Conservation (phyloP, 352 stramenopile species). For the Pythium volutum region DNA sequence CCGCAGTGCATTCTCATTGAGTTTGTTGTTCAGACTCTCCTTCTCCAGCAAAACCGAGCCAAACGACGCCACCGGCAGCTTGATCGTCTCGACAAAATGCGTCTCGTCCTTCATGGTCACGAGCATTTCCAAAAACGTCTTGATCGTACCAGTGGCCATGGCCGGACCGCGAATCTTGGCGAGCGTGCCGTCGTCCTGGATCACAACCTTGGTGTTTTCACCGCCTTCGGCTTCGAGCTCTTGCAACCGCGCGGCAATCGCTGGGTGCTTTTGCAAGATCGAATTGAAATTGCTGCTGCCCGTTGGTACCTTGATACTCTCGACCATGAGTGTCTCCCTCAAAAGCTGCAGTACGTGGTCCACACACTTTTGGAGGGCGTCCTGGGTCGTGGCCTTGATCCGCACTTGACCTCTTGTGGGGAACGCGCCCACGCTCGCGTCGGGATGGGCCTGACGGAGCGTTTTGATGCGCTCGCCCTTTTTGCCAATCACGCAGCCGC, state of each 20-base stretch:
- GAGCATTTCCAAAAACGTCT: constrained; percentile 77
- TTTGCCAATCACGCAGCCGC: constrained; percentile 70
- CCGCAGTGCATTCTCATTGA: constrained; percentile 75
- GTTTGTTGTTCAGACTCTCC: constrained; percentile 24
- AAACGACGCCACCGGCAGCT: constrained; percentile 47
- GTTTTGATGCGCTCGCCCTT: constrained; percentile 81
- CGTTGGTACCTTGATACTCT: constrained; percentile 48
- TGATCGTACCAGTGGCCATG: constrained; percentile 64
- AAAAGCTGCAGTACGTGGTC: constrained; percentile 60
- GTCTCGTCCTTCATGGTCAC: constrained; percentile 35
- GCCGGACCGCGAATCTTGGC: constrained; percentile 71
- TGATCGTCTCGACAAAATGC: constrained; percentile 65
- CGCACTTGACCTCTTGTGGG: constrained; percentile 64
- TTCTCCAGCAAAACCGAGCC: constrained; percentile 53
- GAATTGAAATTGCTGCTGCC: constrained; percentile 44
- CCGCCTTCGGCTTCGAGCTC: constrained; percentile 74
- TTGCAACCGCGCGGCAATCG: constrained; percentile 55
- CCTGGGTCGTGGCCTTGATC: constrained; percentile 54
- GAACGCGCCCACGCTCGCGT: constrained; percentile 69
- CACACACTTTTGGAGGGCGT: constrained; percentile 57
- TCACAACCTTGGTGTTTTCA: constrained; percentile 55
- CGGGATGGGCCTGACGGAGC: constrained; percentile 55
- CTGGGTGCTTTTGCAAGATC: constrained; percentile 50
- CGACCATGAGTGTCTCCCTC: constrained; percentile 58
- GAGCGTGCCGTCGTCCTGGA: constrained; percentile 63